Evolutionary conservation across 2,329 filamentous ascomycete species (phyloP).

Genomic region (Microsporum ferrugineum): DNA sequence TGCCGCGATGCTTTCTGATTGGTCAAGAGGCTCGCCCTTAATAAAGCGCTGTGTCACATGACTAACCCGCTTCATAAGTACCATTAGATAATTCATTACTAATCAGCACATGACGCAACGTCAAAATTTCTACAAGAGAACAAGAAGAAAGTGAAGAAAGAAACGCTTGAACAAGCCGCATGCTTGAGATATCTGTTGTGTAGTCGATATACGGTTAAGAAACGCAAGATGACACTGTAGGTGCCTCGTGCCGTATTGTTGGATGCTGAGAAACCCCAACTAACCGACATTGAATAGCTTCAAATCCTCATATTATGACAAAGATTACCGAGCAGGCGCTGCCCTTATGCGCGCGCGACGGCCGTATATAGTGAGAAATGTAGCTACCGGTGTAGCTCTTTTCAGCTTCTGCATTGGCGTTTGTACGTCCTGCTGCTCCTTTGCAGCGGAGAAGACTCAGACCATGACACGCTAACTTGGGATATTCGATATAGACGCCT

Average conservation of each 20-base stretch:
- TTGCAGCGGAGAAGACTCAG: not conserved
- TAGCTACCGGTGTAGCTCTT: conserved; percentile 65
- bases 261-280: not conserved
- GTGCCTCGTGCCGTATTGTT: not conserved
- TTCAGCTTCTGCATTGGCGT: conserved; percentile 67
- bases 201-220: not conserved
- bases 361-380: conserved; percentile 86
- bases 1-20: not conserved
- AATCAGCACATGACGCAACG: not conserved
- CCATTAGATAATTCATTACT: not conserved
- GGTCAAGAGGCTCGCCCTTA: not conserved
- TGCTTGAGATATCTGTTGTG: not conserved
- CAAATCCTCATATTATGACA: conserved; percentile 85
- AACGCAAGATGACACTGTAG: conserved; percentile 12
- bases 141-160: not conserved
- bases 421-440: conserved; percentile 51
- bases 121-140: not conserved
- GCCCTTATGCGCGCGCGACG: conserved; percentile 83
- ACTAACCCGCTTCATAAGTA: not conserved
- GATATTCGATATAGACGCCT: conserved; percentile 42
- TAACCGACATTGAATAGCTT: conserved; percentile 31
- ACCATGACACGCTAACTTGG: not conserved
- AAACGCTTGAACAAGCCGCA: not conserved
- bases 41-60: not conserved
- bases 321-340: conserved; percentile 69